Base-by-base conservation (phyloP, 352 stramenopile genomes). In the Pythium scleroteichum region DNA sequence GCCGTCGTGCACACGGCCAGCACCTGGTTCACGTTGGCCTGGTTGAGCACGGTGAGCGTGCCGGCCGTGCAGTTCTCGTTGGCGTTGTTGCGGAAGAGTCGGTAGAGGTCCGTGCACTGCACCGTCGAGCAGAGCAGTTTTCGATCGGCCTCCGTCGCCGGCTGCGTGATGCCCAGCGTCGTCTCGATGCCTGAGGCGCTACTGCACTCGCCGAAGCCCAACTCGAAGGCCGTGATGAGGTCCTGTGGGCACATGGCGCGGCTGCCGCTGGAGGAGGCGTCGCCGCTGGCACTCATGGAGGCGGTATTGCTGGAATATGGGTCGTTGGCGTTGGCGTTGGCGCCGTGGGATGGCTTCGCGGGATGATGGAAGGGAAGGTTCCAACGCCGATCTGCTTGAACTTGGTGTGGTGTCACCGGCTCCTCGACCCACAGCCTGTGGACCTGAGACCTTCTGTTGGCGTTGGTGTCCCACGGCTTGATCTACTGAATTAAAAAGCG, bases 401-500 rank as follows among this genome's bases (percentile, higher is more conserved):
- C 29, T 35, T 35, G 29, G 29, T 10, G 10, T 35, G 29, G 29
- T 35, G 29, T 35, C 29, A 35, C 29, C 10, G 29, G 29, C 29
- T 35, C 29, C 5, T 35, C 10, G 29, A 10, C n/a, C n/a, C n/a
- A n/a, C n/a, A n/a, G n/a, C n/a, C n/a, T n/a, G n/a, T n/a, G n/a
- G n/a, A 70, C 27, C 72, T 60, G 3, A 68, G n/a, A n/a, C n/a
- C 77, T 35, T 35, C 29, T 10, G 29, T 5, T 35, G 29, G 29
- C 10, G 29, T 35, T 35, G 29, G 29, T 35, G 29, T 35, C 29
- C 29, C 29, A 35, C 29, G 29, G 10, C 5, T 10, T 35, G 29
- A 10, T 35, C 5, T 35, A 35, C 29, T 35, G 10, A 35, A 10
- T 35, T 35, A 35, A 35, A 5, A 35, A 35, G n/a, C n/a, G n/a